Base-by-base conservation (phyloP, 257 asterid species). In the Rhazya stricta region DNA sequence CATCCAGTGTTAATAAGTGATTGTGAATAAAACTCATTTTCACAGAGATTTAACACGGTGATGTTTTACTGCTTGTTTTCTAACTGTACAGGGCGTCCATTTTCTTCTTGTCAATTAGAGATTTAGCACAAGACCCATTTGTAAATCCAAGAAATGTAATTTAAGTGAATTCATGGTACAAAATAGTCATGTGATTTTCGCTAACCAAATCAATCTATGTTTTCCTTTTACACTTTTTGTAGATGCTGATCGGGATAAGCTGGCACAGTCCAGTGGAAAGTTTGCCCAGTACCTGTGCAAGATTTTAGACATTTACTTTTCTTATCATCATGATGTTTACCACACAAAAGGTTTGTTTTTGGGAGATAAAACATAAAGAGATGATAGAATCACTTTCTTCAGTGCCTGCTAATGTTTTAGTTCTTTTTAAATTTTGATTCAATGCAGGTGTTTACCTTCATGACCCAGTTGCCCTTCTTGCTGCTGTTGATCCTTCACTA, bases 391-490 rank as follows among this genome's bases (percentile, higher is more conserved):
- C 46, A 19, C 63, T 23, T 70, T 51, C 54, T 42, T 18, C 21
- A 3, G 25, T 19, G 42, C 18, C 51, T 36, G 13, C 56, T 77
- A 62, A 80, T 42, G 62, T 58, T n/a, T n/a, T 46, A 75, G 43
- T 36, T 63, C 63, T 74, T 32, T n/a, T n/a, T n/a, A n/a, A 63
- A 37, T 75, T 54, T 34, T 39, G 79, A 74, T 75, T 53, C 68
- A 39, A 74, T 79, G 84, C 86, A 94, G 98, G 98, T 48, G 97
- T 94, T 60, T 94, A 92, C 77, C 99, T 94, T 81, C 99, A 94
- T 34, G 99, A 94, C 76, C 98, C 98, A 16, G 82, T 97, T 19
- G 89, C 98, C 46, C 56, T 94, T 81, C 91, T 94, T 75, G 98
- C 96, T 84, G 99, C 99, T 48, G 86, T 92, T 37, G 75, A 90